phyloP scores from a whole-genome alignment of 2,329 filamentous ascomycete genomes.

The Pyrenochaeta sp. region DNA sequence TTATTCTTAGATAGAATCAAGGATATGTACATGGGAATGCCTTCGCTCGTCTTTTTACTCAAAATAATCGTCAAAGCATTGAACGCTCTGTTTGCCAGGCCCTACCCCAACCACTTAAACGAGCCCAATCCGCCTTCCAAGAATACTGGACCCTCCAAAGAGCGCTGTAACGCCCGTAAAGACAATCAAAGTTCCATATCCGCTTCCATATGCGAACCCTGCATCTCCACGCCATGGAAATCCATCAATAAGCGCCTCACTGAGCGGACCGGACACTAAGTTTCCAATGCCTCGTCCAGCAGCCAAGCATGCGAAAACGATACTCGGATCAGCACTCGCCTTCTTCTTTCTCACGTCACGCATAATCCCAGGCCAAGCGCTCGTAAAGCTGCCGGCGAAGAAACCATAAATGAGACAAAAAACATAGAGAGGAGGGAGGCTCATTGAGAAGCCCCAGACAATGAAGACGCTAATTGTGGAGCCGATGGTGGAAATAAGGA shows the following conservation, averaged over 20 bases:
- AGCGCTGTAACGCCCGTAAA: slow-evolving; percentile 50
- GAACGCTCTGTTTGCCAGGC: too few species aligned
- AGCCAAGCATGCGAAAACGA: slow-evolving; percentile 57
- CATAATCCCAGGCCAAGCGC: slow-evolving; percentile 39
- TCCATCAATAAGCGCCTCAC: slow-evolving; percentile 51
- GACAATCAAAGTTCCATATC: slow-evolving; percentile 50
- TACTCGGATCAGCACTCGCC: slow-evolving; percentile 41
- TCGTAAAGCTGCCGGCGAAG: slow-evolving; percentile 39
- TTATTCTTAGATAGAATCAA: too few species aligned
- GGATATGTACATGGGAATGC: too few species aligned
- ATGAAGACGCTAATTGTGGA: slow-evolving; percentile 53
- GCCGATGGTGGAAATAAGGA: slow-evolving; percentile 53
- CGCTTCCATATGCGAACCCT: slow-evolving; percentile 48
- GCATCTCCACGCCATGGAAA: slow-evolving; percentile 22
- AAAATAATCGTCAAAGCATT: too few species aligned
- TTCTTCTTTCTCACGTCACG: slow-evolving; percentile 24
- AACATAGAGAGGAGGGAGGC: slow-evolving; percentile 42
- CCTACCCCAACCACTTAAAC: too few species aligned
- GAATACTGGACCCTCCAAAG: slow-evolving; percentile 11
- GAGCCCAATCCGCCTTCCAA: too few species aligned
- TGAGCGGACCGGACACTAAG: slow-evolving; percentile 60
- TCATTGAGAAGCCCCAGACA: slow-evolving; percentile 58
- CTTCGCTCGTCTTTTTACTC: too few species aligned
- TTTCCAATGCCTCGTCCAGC: slow-evolving; percentile 61
- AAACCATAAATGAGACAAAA: slow-evolving; percentile 48